phyloP scores from a whole-genome alignment of 805 yeast species.

The Hagleromyces aurorensis region DNA sequence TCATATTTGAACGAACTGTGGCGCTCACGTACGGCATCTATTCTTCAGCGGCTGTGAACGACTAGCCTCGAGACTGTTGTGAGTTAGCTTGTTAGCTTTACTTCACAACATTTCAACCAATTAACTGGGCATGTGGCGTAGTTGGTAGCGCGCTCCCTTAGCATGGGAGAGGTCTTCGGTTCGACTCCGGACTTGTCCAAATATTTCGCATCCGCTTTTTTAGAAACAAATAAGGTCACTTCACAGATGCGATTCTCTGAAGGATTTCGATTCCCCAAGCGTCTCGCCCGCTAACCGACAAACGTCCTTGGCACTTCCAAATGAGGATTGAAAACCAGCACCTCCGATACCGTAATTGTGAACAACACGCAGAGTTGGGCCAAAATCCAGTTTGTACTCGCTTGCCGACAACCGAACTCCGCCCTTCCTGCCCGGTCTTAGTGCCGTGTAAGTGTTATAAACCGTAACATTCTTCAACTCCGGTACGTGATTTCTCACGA shows the following conservation, averaged over 20 bases:
- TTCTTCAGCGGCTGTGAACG: too few relatives aligned
- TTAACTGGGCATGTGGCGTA: slow-evolving; percentile 83
- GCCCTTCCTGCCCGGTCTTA: slow-evolving; percentile 57
- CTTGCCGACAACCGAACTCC: slow-evolving; percentile 49
- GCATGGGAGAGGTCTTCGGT: slow-evolving; percentile 78
- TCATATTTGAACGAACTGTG: too few relatives aligned
- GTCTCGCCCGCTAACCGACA: slow-evolving; percentile 30
- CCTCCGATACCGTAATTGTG: slow-evolving; percentile 72
- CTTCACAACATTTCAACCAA: too few relatives aligned
- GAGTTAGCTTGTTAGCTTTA: too few relatives aligned
- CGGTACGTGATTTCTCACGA: slow-evolving; percentile 34
- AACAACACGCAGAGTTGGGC: slow-evolving; percentile 32
- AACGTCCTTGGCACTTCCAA: slow-evolving; percentile 50
- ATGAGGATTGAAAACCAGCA: slow-evolving; percentile 69
- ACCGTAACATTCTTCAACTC: slow-evolving; percentile 13
- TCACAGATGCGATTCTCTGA: too few relatives aligned
- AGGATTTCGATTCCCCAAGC: slow-evolving; percentile 19
- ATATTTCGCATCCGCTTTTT: too few relatives aligned
- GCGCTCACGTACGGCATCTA: too few relatives aligned
- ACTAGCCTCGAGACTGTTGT: too few relatives aligned
- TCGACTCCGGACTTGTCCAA: slow-evolving; percentile 74
- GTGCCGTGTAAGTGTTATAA: slow-evolving; percentile 34
- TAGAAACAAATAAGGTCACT: too few relatives aligned
- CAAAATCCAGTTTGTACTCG: slow-evolving; percentile 16
- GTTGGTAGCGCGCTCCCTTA: slow-evolving; percentile 79